Evolutionary conservation across 148 eudicot genomes (phyloP).

Genomic region (Silene uniflora): DNA sequence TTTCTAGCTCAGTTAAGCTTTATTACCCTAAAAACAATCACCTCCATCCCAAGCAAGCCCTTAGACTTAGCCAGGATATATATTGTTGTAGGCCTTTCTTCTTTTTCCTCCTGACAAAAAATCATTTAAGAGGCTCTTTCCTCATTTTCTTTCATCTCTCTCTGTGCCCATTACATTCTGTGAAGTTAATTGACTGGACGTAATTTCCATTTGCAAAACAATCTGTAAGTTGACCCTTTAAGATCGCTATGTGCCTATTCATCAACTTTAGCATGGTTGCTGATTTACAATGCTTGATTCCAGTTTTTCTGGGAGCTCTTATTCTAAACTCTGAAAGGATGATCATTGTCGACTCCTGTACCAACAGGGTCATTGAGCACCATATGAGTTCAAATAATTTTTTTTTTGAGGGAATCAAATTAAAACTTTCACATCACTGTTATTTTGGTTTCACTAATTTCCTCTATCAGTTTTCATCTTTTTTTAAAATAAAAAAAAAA

Average conservation of each 20-base stretch:
- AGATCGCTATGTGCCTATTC: neutral
- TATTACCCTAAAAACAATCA: too few relatives aligned
- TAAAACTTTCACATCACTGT: neutral
- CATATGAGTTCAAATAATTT: neutral
- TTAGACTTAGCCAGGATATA: too few relatives aligned
- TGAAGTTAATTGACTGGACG: neutral
- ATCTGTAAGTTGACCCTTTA: neutral
- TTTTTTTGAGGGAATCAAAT: neutral
- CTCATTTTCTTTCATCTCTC: neutral
- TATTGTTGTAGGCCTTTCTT: neutral
- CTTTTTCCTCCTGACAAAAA: neutral
- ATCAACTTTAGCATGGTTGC: neutral
- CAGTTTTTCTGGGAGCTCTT: neutral
- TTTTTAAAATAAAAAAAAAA: neutral
- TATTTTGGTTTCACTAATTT: neutral
- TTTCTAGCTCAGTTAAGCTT: neutral
- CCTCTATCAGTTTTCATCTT: neutral
- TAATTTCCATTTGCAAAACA: neutral
- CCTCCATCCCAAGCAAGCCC: too few relatives aligned
- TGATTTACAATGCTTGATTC: neutral
- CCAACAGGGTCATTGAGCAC: neutral
- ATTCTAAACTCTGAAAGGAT: neutral
- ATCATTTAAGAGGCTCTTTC: neutral
- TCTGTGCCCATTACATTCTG: neutral
- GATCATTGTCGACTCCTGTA: neutral